Base-by-base conservation (phyloP, 2,329 filamentous ascomycete species). In the Chaetoscypha palmicola region DNA sequence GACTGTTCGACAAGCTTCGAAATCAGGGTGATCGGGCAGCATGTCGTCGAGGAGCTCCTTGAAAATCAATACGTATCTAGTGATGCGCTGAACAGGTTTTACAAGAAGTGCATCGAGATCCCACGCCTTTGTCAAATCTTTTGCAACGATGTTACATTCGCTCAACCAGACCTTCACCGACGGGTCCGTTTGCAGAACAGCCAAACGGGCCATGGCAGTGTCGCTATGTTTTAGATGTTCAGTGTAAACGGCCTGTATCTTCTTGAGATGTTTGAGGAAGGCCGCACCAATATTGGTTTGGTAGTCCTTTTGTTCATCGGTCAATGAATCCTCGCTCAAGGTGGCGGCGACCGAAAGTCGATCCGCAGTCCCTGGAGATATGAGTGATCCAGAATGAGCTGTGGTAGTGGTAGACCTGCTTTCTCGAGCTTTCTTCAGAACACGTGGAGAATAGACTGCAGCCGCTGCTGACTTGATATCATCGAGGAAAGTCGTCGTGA, bases 21-120 rank as follows among this genome's bases (percentile, higher is more conserved):
- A 77, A 63, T 98, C 92, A 0, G 91, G 90, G 60, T 98, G 92
- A 50, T 89, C 82, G 8, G 74, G 66, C 0, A 86, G 83, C 0
- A 91, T 97, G 45, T 83, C 77, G 50, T 89, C 81, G 19, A 94
- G 71, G 9, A 98, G 71, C 45, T 89, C 81, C 24, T 81, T 79
- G 34, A 98, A 77, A 31, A 98, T 71, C 35, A 95, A 81, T 3
- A 89, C 89, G 60, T 97, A 98, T 59, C 96, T 96, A 24, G 91
- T 82, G 50, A 97, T 83, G 37, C 92, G 80, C 66, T 98, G 92
- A 63, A 94, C 90, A 1, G 92, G 92, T 65, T 98, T 98, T 60
- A 98, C 91, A 16, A 98, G 76, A n/a, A 98, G 72, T 0, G 92
- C 94, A 63, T 96, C 90, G 48, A 98, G 66, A 63, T 94, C 86